Evolutionary conservation across 129 eudicot species (phyloP), one percentile per base, ranked within the genome.

Genomic region (Lonicera japonica): DNA sequence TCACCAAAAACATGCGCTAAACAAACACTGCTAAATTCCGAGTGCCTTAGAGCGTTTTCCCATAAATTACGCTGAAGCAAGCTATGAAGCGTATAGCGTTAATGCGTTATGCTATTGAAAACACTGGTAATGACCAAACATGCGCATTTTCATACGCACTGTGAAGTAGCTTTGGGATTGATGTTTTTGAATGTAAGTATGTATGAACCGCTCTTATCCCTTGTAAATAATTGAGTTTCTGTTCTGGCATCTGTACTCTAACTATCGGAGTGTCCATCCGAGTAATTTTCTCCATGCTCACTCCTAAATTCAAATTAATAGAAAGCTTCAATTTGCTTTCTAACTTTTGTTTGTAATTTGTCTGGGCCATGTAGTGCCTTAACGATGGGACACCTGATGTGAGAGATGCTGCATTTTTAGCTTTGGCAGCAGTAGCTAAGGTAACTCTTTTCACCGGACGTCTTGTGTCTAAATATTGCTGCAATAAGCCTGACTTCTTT

Each of bases 381-480:
- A 88, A 94, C 71, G 99, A 94, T 68, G 99, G 99, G 67, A 94
- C 99, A 38, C 99, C 99, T 78, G 99, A 94, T 7, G 99, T 94
- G 17, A 88, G 99, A 62, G 99, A 94, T 79, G 96, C 99, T 57
- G 99, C 99, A 57, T 94, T 94, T 77, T 80, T 96, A 41, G 96
- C 77, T 50, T 75, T 94, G 83, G 95, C 99, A 50, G 96, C 96
- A 64, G 66, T 94, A 51, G 99, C 99, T 1, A 94, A 88, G 94
- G 99, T 88, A 73, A 20, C 43, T 40, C 14, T 54, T 22, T 23
- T 12, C 50, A 29, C 64, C 45, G 18, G 15, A 13, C 1, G 41
- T 19, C 41, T 21, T 0, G 48, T 1, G 19, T 16, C 16, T 8
- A 1, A 21, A 13, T 47, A 11, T 56, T 13, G 43, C 36, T 23